Evolutionary conservation across 2,329 filamentous ascomycete genomes (phyloP), one percentile per base, ranked within the genome.

Genomic region (Sporothrix phasma): DNA sequence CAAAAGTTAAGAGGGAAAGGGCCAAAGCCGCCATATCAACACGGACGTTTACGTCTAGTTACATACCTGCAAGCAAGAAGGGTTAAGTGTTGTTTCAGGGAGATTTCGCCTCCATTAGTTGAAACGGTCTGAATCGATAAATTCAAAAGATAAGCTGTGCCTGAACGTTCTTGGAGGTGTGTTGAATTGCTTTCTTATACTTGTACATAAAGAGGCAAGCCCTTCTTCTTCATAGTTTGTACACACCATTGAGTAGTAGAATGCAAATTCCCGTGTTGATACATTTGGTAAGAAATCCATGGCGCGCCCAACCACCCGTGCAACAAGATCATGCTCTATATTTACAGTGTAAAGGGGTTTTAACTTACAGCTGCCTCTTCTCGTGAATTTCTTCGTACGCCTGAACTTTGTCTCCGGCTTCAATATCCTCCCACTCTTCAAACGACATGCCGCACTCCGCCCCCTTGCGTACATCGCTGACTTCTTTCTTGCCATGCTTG

Each of bases 401-500:
- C 78, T 97, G 94, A 67, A 99, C 83, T 74, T 88, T 84, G 76
- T 99, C 94, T 31, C 93, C 94, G 15, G 85, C 79, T 71, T 87
- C 74, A 73, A 97, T 88, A 24, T 85, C 88, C 56, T 88, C 81
- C 85, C 91, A 99, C 37, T 80, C 82, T 3, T 88, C 85, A 71
- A 99, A 93, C 61, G 85, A 86, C 69, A 99, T 87, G 69, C 94
- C 94, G 71, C 94, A 99, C 76, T 99, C 94, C n/a, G 83, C 85
- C 65, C 92, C 92, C 76, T 96, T 97, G 71, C 86, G 86, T 86
- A 96, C 94, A 72, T 96, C 90, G 53, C 80, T 79, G 34, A 94
- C 89, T 68, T 97, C 90, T 74, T 95, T 95, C 81, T 97, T 97
- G 74, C 89, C 85, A 71, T 95, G 89, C 78, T 94, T 97, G 65